Base-by-base conservation (phyloP, 768 basidiomycete genomes). In the Rhodotorula toruloides region DNA sequence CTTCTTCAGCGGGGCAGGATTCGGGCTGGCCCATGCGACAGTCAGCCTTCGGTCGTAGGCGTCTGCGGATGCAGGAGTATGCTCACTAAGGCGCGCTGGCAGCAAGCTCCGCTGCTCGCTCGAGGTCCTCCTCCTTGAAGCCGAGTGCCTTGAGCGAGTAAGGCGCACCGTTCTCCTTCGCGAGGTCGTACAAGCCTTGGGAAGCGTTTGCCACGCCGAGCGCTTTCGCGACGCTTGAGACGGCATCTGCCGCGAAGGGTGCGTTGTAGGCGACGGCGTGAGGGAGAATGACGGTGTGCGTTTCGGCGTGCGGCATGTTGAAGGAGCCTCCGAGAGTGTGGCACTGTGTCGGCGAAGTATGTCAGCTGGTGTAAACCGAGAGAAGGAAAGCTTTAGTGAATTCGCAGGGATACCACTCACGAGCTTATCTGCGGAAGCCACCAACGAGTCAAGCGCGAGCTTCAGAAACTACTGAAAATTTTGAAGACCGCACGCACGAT, bases 271-370 rank as follows among this genome's bases (percentile, higher is more conserved):
- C 77, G 27, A 79, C 76, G 0, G 77, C 76, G 68, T 80, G 78
- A 0, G 80, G 79, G 36, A 81, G 78, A 19, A 80, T 73, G 27
- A 80, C 77, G 21, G 80, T 80, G 68, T 81, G 80, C 1, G 79
- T 80, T 54, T 80, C 80, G 13, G 79, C 75, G 55, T 80, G 80
- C 19, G 79, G 78, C 62, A 81, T 76, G 58, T 77, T 76, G 72
- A 80, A 80, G 4, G 76, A 75, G 21, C 79, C 79, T 25, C 80
- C 80, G 32, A 79, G 76, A 16, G 63, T 65, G 59, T 69, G 68
- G 55, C 67, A 68, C 68, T 68, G 43, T 5, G 39, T 2, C 22
- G 9, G n/a, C 2, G 11, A 2, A n/a, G n/a, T n/a, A n/a, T n/a
- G n/a, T n/a, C n/a, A n/a, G n/a, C 9, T 46, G n/a, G n/a, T n/a